phyloP scores from a whole-genome alignment of 1,284 basidiomycete genomes.

The Puccinia polysora region DNA sequence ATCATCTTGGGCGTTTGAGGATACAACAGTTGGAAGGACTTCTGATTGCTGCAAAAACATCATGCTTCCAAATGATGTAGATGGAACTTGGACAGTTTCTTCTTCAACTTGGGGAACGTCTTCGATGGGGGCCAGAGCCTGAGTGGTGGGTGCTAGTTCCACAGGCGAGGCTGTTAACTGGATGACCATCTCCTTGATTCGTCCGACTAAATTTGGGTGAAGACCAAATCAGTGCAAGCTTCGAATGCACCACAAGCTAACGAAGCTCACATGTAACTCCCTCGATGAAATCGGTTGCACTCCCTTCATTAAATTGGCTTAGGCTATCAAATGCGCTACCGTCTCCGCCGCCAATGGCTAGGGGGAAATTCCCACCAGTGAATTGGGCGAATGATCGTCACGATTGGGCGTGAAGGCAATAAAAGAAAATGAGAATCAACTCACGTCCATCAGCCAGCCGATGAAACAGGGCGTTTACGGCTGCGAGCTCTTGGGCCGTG shows the following conservation, averaged over 20 bases:
- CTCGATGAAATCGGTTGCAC: conserved; percentile 45
- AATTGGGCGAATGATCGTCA: background rate
- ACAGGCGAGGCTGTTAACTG: conserved; percentile 49
- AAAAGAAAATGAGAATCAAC: background rate
- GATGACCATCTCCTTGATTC: conserved; percentile 49
- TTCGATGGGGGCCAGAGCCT: background rate
- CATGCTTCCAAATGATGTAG: conserved; percentile 32
- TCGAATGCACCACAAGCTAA: background rate
- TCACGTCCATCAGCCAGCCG: conserved; percentile 48
- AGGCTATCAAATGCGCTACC: conserved; percentile 49
- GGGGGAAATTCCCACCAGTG: background rate
- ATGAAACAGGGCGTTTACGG: conserved; percentile 49
- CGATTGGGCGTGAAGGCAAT: background rate
- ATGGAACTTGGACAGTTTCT: conserved; percentile 10
- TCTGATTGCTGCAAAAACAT: conserved; percentile 44
- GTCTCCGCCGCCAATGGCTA: conserved; percentile 48
- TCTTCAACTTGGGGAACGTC: background rate
- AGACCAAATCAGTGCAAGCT: background rate
- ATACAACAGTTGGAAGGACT: background rate
- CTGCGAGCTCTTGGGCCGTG: conserved; percentile 49
- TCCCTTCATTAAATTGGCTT: conserved; percentile 44
- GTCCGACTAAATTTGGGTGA: conserved; percentile 44
- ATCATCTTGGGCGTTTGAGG: background rate
- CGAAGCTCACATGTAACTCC: conserved; percentile 48
- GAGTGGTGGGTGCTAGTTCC: conserved; percentile 13